phyloP scores from a whole-genome alignment of 192 early-diverging fungal genomes.

The Gaertneriomyces sp. region DNA sequence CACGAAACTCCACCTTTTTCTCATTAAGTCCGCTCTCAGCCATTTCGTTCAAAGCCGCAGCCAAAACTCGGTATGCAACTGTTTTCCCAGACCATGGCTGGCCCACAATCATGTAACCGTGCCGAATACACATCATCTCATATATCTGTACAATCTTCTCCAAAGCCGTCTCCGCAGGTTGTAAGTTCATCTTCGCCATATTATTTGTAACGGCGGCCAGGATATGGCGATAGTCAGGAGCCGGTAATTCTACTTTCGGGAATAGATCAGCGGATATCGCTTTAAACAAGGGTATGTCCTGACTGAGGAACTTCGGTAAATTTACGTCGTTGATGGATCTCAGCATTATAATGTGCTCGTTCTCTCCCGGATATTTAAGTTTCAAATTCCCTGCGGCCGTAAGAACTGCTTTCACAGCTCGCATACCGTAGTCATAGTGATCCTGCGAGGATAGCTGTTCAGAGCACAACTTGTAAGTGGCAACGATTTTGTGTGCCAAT shows the following conservation, averaged over 20 bases:
- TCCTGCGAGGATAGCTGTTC: slow-evolving; percentile 64
- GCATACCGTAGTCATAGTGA: slow-evolving; percentile 64
- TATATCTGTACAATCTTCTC: slow-evolving; percentile 64
- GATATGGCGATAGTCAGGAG: slow-evolving; percentile 54
- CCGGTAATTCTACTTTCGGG: slow-evolving; percentile 54
- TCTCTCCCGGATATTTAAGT: slow-evolving; percentile 52
- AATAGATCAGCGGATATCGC: slow-evolving; percentile 61
- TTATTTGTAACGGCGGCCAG: slow-evolving; percentile 42
- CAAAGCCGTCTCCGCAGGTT: slow-evolving; percentile 44
- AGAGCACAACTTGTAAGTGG: slow-evolving; percentile 60
- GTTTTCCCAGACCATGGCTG: slow-evolving; percentile 60
- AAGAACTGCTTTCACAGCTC: slow-evolving; percentile 60
- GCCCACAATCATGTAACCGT: slow-evolving; percentile 63
- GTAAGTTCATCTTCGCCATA: slow-evolving; percentile 52
- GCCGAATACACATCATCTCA: slow-evolving; percentile 64
- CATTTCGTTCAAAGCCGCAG: slow-evolving; percentile 50
- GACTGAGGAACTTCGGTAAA: slow-evolving; percentile 57
- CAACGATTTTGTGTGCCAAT: slow-evolving; percentile 57
- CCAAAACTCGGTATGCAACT: slow-evolving; percentile 53
- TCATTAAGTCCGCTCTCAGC: slow-evolving; percentile 44
- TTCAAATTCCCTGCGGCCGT: slow-evolving; percentile 62
- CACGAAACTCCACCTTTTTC: slow-evolving; percentile 51
- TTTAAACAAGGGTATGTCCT: slow-evolving; percentile 59
- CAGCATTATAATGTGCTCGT: slow-evolving; percentile 61
- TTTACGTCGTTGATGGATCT: slow-evolving; percentile 60